Base-by-base conservation (phyloP, 148 eudicot genomes). In the Vaccinium corymbosum region DNA sequence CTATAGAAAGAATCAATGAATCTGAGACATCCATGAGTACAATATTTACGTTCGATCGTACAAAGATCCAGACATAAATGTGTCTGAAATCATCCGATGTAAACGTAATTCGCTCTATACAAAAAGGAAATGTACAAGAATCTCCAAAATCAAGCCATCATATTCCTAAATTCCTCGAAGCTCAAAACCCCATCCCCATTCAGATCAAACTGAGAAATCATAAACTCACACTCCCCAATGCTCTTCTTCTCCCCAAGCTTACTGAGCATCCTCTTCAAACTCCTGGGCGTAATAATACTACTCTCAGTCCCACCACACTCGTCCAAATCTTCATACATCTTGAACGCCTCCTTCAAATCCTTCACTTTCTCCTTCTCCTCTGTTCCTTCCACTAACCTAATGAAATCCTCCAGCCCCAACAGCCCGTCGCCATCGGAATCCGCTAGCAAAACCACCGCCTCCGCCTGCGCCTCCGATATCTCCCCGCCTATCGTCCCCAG, bases 341-440 rank as follows among this genome's bases (percentile, higher is more conserved):
- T 81, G 42, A 88, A 88, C 11, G 90, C 90, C 78, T 83, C 90
- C 75, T 80, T 89, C 82, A 89, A 72, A 27, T 86, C 89, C 7
- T 80, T 68, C 22, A 22, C 64, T 66, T 82, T 80, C 75, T 89
- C 86, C 3, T 85, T 89, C 56, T 89, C 89, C 9, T 80, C 84
- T 3, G 52, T 89, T 2, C 90, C 91, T 80, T 91, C 91, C 12
- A 86, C 79, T 2, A 90, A 72, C 38, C 84, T 73, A 8, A 85
- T 74, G 10, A 89, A 89, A 11, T 92, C 92, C 19, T 85, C 89
- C 81, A 89, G 16, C 42, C 88, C 80, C 77, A 90, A 29, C 73
- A 82, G 8, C 1, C 94, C 94, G 42, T 90, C 94, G 0, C 88
- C 85, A 79, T 90, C 92, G 19, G 90, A 82, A 82, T 89, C 91